These are phyloP conservation scores for Pseudogymnoascus sp. DNA, from an alignment of 2,329 filamentous ascomycete genomes.

Conservation along the genomic window DNA sequence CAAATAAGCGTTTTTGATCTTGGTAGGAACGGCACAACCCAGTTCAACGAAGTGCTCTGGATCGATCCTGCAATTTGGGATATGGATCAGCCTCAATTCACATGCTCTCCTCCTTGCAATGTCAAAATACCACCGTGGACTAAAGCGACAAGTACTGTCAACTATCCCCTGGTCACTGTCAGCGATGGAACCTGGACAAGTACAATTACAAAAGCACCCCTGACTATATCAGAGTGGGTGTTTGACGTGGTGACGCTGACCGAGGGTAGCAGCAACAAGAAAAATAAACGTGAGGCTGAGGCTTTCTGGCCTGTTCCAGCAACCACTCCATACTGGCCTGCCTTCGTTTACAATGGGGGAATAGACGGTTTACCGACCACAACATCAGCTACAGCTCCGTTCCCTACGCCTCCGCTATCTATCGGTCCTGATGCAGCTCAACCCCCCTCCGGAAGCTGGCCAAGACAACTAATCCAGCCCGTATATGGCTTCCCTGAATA, in stretches of 20 bases:
- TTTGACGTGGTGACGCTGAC: conserved; percentile 24
- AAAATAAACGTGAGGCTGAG: conserved; percentile 13
- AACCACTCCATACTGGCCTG: conserved; percentile 22
- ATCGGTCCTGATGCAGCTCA: background rate
- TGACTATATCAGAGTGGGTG: conserved; percentile 24
- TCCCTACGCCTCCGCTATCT: conserved; percentile 19
- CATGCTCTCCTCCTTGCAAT: conserved; percentile 26
- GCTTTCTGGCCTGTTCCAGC: conserved; percentile 17
- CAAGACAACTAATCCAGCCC: background rate
- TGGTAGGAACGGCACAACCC: conserved; percentile 9
- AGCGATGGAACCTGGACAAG: conserved; percentile 27
- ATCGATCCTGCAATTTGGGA: conserved; percentile 27
- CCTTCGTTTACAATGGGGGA: conserved; percentile 19
- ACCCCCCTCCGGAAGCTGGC: background rate
- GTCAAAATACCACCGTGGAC: conserved; percentile 27
- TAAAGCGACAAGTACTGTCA: conserved; percentile 24
- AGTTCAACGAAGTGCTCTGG: conserved; percentile 22
- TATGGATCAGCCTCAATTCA: conserved; percentile 26
- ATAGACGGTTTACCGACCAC: conserved; percentile 16
- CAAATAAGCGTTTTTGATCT: conserved; percentile 23
- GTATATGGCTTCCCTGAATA: too few relatives aligned
- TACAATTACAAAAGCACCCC: conserved; percentile 25
- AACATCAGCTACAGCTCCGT: conserved; percentile 15
- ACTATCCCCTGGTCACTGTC: conserved; percentile 29
- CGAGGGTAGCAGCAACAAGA: background rate